phyloP scores from a whole-genome alignment of 805 yeast species.

The Yarrowia sp. region DNA sequence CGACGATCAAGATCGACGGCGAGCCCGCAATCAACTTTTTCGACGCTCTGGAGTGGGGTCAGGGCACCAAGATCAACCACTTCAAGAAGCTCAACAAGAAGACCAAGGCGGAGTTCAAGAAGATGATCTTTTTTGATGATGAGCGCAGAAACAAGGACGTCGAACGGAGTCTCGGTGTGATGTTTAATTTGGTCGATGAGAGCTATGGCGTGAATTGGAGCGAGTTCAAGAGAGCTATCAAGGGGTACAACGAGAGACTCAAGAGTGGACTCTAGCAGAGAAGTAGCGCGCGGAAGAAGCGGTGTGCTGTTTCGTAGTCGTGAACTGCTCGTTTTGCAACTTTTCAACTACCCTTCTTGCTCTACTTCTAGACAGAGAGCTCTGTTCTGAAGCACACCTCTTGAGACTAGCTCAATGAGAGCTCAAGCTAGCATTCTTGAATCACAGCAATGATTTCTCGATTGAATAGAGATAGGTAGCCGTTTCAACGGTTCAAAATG shows the following conservation, averaged over 20 bases:
- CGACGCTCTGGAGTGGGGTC: constrained; percentile 43
- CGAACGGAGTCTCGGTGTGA: constrained; percentile 58
- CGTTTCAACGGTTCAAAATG: too few relatives aligned
- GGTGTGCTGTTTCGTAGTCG: too few relatives aligned
- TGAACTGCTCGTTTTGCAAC: too few relatives aligned
- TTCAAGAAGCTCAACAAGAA: constrained; percentile 43
- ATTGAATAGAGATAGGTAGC: too few relatives aligned
- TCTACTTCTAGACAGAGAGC: too few relatives aligned
- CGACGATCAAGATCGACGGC: constrained; percentile 52
- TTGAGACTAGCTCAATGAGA: too few relatives aligned
- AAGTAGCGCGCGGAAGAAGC: too few relatives aligned
- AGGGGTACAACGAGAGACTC: constrained; percentile 35
- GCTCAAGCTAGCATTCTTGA: too few relatives aligned
- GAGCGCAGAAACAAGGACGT: constrained; percentile 78
- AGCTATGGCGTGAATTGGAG: constrained; percentile 55
- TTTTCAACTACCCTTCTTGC: too few relatives aligned
- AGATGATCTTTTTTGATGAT: constrained; percentile 73
- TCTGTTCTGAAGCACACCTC: too few relatives aligned
- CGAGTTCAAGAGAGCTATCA: constrained; percentile 43
- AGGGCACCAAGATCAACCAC: constrained; percentile 53
- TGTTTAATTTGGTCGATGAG: constrained; percentile 61
- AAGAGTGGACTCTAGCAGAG: too few relatives aligned
- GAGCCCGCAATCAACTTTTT: constrained; percentile 53
- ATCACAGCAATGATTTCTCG: too few relatives aligned
- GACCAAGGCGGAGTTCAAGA: constrained; percentile 47